These are phyloP conservation scores for Saturnispora dispora DNA, from an alignment of 805 yeast genomes.

Conservation along the genomic window DNA sequence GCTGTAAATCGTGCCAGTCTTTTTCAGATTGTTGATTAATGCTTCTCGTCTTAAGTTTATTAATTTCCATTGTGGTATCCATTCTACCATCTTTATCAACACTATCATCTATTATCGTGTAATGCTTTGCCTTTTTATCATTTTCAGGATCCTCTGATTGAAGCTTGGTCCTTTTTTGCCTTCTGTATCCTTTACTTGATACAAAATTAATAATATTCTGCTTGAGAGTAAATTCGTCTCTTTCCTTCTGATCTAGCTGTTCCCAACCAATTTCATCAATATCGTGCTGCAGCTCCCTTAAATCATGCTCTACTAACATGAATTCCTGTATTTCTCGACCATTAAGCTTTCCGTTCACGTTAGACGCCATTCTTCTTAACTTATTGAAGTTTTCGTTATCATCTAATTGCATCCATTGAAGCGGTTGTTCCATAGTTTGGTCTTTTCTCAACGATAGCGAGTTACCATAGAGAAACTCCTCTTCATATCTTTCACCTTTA, in stretches of 20 bases:
- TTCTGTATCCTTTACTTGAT: conserved; percentile 25
- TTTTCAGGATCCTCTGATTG: conserved; percentile 4
- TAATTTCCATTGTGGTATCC: neutral
- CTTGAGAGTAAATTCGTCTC: conserved; percentile 42
- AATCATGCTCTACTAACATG: conserved; percentile 35
- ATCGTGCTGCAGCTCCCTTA: conserved; percentile 41
- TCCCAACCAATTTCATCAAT: conserved; percentile 46
- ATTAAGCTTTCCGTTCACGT: conserved; percentile 41
- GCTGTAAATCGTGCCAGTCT: conserved; percentile 48
- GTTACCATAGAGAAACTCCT: conserved; percentile 3
- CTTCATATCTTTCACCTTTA: neutral
- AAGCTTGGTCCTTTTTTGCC: neutral
- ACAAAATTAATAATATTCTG: conserved; percentile 39
- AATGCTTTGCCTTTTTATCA: conserved; percentile 26
- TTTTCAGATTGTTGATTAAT: conserved; percentile 14
- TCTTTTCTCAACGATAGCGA: neutral
- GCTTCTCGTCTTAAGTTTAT: conserved; percentile 22
- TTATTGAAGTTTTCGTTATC: conserved; percentile 16
- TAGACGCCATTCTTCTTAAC: conserved; percentile 26
- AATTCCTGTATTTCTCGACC: conserved; percentile 38
- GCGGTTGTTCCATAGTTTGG: neutral
- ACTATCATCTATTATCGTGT: neutral
- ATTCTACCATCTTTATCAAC: neutral
- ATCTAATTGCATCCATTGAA: conserved; percentile 5
- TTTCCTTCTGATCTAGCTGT: conserved; percentile 39